Evolutionary conservation across 192 early-diverging fungal genomes (phyloP).

Genomic region (Diversispora epigaea): DNA sequence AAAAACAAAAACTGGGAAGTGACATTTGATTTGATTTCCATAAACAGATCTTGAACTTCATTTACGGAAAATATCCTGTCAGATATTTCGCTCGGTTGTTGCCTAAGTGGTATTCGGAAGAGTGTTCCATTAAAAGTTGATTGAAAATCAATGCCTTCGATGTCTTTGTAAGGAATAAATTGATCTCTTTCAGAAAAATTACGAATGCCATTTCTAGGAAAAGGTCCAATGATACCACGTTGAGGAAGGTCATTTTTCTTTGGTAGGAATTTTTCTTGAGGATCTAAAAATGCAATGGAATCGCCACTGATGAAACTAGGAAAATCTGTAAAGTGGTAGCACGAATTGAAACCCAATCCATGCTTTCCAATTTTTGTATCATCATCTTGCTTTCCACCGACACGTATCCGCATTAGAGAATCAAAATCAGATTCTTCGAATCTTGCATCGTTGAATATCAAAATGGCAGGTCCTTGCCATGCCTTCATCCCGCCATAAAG

Average conservation of each 20-base stretch:
- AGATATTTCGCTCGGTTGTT: background rate
- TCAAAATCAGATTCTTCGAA: conserved; percentile 28
- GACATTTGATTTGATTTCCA: background rate
- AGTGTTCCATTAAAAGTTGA: conserved; percentile 32
- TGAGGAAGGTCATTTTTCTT: too few species aligned
- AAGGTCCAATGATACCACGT: background rate
- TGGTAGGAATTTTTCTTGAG: conserved; percentile 18
- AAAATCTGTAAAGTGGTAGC: conserved; percentile 26
- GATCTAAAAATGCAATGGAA: conserved; percentile 29
- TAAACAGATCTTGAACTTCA: background rate
- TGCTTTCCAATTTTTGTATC: conserved; percentile 3
- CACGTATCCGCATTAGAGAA: conserved; percentile 19
- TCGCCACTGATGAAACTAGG: conserved; percentile 32
- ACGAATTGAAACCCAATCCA: conserved; percentile 25
- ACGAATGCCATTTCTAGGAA: background rate
- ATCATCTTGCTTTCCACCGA: conserved; percentile 32
- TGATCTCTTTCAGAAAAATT: conserved; percentile 10
- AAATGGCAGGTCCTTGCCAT: conserved; percentile 36
- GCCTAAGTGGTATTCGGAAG: conserved; percentile 32
- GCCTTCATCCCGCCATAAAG: background rate
- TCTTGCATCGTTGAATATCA: conserved; percentile 31
- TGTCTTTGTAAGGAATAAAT: conserved; percentile 2
- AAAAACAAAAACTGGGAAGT: conserved; percentile 17
- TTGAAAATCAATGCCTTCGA: conserved; percentile 12
- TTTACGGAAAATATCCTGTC: background rate